These are phyloP conservation scores for Calonectria fujianensis DNA, from an alignment of 2,329 filamentous ascomycete genomes.

Conservation along the genomic window DNA sequence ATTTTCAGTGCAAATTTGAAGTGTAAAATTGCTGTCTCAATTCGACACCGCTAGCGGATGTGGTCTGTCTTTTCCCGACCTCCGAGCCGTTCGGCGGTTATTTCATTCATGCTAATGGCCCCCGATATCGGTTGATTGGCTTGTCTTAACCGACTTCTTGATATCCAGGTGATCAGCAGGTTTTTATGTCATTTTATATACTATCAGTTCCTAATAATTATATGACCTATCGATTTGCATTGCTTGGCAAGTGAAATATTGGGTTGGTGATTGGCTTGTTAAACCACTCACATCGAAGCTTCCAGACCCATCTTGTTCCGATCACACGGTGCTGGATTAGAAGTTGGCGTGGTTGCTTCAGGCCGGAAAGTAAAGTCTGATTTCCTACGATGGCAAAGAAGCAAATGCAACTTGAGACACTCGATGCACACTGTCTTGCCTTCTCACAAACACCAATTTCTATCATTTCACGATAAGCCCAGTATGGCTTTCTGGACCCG, in stretches of 20 bases:
- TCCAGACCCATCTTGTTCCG: neutral
- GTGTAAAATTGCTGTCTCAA: neutral
- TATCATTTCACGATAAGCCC: neutral
- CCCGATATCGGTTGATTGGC: neutral
- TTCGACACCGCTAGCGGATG: neutral
- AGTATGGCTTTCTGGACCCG: neutral
- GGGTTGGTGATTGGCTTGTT: neutral
- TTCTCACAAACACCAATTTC: neutral
- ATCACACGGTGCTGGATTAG: neutral
- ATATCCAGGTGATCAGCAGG: neutral
- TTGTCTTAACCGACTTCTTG: neutral
- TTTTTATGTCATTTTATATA: neutral
- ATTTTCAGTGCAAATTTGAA: neutral
- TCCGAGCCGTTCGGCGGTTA: neutral
- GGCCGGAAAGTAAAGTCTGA: neutral
- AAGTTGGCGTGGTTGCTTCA: neutral
- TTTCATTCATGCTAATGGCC: neutral
- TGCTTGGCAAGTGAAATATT: neutral
- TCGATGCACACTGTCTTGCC: neutral
- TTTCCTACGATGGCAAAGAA: neutral
- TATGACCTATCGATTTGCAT: neutral
- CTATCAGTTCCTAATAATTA: neutral
- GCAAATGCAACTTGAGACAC: neutral
- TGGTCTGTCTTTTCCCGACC: neutral
- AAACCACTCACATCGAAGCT: neutral